Percentiles rank a stretch among this genome's conserved stretches.
phyloP scores from a whole-genome alignment of 2,329 filamentous ascomycete species.

The Colletotrichum destructivum region DNA sequence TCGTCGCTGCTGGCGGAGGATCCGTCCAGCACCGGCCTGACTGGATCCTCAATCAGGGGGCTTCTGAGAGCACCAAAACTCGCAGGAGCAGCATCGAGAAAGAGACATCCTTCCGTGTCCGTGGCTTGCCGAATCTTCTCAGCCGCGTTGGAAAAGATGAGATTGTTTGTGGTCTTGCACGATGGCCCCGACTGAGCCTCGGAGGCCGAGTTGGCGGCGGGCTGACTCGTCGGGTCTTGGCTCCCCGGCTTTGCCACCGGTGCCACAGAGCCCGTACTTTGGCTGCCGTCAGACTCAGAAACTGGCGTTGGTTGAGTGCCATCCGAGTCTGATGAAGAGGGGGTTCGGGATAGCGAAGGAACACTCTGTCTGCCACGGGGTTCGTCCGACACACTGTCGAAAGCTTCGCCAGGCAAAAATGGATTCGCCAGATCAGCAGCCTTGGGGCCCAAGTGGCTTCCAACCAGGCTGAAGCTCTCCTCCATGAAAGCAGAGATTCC shows the following conservation, averaged over 20 bases:
- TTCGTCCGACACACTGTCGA: not conserved
- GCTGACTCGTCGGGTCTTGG: conserved; percentile 3
- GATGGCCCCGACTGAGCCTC: not conserved
- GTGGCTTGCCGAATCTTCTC: conserved; percentile 45
- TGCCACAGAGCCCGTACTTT: not conserved
- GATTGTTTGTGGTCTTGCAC: not conserved
- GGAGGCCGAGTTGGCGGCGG: conserved; percentile 32
- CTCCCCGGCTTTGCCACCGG: too few species aligned
- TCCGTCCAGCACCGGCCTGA: not conserved
- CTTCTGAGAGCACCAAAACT: not conserved
- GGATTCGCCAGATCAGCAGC: not conserved
- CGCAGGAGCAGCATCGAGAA: not conserved
- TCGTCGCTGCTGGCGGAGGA: not conserved
- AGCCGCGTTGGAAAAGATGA: conserved; percentile 59
- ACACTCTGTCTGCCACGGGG: not conserved
- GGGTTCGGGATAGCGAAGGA: not conserved
- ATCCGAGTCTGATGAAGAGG: not conserved
- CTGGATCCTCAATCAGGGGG: not conserved
- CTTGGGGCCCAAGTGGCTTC: not conserved
- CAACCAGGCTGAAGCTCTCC: conserved; percentile 45
- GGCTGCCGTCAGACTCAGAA: not conserved
- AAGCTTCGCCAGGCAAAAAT: not conserved
- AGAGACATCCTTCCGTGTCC: conserved; percentile 1
- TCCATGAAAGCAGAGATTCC: conserved; percentile 55
- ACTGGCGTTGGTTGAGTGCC: not conserved